These are phyloP conservation scores for Hypoxylon sp. DNA, from an alignment of 2,329 filamentous ascomycete genomes.

Conservation along the genomic window DNA sequence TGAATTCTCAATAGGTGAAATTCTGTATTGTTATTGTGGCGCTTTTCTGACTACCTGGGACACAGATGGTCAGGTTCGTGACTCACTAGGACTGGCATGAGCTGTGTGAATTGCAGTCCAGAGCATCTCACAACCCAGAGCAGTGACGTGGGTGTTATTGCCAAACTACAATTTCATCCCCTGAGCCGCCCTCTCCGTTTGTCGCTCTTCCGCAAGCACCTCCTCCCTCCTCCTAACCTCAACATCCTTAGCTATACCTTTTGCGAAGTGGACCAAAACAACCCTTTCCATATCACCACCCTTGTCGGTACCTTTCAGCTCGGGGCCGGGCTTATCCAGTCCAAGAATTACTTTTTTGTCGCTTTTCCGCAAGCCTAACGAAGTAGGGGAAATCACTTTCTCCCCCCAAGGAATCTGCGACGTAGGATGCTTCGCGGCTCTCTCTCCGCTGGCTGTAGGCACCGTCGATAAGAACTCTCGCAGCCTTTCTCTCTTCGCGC, in stretches of 20 bases:
- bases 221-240: slow-evolving; percentile 65
- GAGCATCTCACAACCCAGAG: background rate
- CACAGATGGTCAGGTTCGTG: background rate
- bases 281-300: slow-evolving; percentile 71
- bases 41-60: background rate
- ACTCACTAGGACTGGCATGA: background rate
- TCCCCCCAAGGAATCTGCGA: slow-evolving; percentile 66
- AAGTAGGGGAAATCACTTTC: slow-evolving; percentile 70
- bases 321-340: slow-evolving; percentile 68
- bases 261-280: slow-evolving; percentile 66
- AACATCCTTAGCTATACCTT: slow-evolving; percentile 63
- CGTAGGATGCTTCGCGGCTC: slow-evolving; percentile 56
- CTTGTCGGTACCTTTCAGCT: slow-evolving; percentile 61
- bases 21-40: background rate
- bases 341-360: slow-evolving; percentile 65
- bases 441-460: slow-evolving; percentile 57
- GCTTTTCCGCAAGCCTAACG: slow-evolving; percentile 57
- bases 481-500: slow-evolving; percentile 63
- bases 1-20: background rate
- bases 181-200: slow-evolving; percentile 37
- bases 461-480: slow-evolving; percentile 62
- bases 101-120: background rate
- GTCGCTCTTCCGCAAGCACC: slow-evolving; percentile 60
- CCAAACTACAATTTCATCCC: slow-evolving; percentile 34
- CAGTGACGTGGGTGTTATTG: background rate